These are phyloP conservation scores for Termitomyces eurrhizus DNA, from an alignment of 768 basidiomycete species.

Conservation along the genomic window DNA sequence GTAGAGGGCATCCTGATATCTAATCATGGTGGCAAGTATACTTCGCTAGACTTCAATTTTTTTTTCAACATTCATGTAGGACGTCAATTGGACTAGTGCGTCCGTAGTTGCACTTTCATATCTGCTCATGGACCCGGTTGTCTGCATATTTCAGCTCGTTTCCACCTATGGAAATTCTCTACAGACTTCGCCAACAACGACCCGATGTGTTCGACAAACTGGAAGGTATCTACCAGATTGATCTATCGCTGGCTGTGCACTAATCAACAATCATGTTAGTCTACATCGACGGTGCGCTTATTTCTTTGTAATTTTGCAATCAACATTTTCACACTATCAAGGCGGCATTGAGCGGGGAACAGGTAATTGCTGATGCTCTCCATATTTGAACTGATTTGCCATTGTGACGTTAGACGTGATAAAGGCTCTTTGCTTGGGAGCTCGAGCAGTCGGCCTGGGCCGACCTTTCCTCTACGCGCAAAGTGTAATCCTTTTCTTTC, in stretches of 20 bases:
- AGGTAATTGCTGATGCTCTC: conserved; percentile 32
- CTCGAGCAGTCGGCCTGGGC: conserved; percentile 82
- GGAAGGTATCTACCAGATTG: conserved; percentile 46
- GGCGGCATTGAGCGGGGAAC: conserved; percentile 75
- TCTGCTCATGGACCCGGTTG: not conserved
- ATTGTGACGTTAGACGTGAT: conserved; percentile 56
- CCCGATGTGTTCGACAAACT: conserved; percentile 71
- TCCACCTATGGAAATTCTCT: conserved; percentile 75
- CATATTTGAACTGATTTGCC: not conserved
- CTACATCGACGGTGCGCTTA: conserved; percentile 71
- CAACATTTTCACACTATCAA: conserved; percentile 12
- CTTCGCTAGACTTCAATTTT: not conserved
- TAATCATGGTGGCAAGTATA: conserved; percentile 78
- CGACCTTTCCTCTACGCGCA: conserved; percentile 84
- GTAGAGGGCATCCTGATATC: conserved; percentile 86
- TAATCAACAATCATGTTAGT: conserved; percentile 38
- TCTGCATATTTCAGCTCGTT: conserved; percentile 46
- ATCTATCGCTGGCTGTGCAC: conserved; percentile 1
- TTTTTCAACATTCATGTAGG: conserved; percentile 32
- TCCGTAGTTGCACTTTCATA: not conserved
- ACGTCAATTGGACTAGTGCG: conserved; percentile 79
- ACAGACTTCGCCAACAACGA: conserved; percentile 64
- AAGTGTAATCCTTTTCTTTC: conserved; percentile 48
- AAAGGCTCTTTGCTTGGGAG: conserved; percentile 88
- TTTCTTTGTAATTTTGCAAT: not conserved